A percentile compares a stretch with the other conserved stretches of the same genome.
phyloP scores from a whole-genome alignment of 2,329 filamentous ascomycete genomes.

The Aspergillus sp. region DNA sequence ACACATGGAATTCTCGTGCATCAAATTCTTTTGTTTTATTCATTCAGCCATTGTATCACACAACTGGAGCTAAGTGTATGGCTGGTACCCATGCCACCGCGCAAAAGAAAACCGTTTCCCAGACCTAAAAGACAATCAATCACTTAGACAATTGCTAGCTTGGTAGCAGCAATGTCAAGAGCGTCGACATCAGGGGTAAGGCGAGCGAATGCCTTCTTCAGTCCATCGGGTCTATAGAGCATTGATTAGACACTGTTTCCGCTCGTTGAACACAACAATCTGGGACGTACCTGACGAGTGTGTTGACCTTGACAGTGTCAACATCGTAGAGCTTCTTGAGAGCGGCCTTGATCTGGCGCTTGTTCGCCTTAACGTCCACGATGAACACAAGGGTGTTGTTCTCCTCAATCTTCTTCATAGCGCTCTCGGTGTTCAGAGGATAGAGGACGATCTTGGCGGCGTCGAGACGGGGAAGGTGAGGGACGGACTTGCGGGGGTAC shows the following conservation, averaged over 20 bases:
- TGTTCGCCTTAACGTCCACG: slow-evolving; percentile 96
- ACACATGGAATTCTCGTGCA: slow-evolving; percentile 20
- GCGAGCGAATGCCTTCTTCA: slow-evolving; percentile 98
- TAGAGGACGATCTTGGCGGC: slow-evolving; percentile 97
- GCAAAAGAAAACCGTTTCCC: slow-evolving; percentile 44
- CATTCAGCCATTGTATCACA: slow-evolving; percentile 39
- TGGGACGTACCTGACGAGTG: slow-evolving; percentile 76
- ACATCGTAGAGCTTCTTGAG: slow-evolving; percentile 99
- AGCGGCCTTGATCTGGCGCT: slow-evolving; percentile 97
- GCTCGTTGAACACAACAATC: neutral
- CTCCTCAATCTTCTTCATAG: slow-evolving; percentile 99
- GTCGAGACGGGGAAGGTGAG: slow-evolving; percentile 86
- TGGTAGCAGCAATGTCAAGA: slow-evolving; percentile 98
- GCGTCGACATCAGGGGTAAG: slow-evolving; percentile 96
- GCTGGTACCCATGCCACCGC: slow-evolving; percentile 41
- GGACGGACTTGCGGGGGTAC: slow-evolving; percentile 95
- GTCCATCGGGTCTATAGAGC: slow-evolving; percentile 74
- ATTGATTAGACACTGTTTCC: neutral
- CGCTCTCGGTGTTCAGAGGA: slow-evolving; percentile 98
- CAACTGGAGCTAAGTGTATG: slow-evolving; percentile 29
- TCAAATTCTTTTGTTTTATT: slow-evolving; percentile 35
- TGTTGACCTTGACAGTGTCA: slow-evolving; percentile 98
- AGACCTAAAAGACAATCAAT: slow-evolving; percentile 44
- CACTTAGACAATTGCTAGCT: slow-evolving; percentile 92
- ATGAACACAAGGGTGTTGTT: slow-evolving; percentile 99